A percentile compares a stretch with the other conserved stretches of the same genome.
Evolutionary conservation across 2,329 filamentous ascomycete genomes (phyloP).

Genomic region (Sporothrix inflata): DNA sequence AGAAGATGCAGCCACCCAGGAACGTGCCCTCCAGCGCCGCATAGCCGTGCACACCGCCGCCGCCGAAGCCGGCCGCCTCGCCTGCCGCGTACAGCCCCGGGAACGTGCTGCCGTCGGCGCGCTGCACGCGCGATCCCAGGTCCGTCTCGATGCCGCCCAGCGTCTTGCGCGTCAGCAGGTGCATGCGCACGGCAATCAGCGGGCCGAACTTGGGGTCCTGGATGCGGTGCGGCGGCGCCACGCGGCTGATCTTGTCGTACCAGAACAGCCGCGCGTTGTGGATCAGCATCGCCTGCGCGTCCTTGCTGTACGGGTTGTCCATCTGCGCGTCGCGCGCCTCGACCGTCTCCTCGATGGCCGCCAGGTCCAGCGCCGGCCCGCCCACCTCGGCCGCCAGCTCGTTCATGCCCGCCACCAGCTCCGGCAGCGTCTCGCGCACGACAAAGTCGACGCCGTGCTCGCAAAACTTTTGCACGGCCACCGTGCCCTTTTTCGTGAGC

Average conservation of each 20-base stretch:
- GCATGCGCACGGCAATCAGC: constrained; percentile 63
- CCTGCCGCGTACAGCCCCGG: constrained; percentile 62
- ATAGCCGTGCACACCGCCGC: constrained; percentile 65
- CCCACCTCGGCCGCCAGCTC: constrained; percentile 51
- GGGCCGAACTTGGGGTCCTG: constrained; percentile 60
- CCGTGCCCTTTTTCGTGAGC: constrained; percentile 56
- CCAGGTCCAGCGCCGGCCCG: constrained; percentile 53
- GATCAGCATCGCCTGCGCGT: constrained; percentile 65
- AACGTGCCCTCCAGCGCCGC: constrained; percentile 66
- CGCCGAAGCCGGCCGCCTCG: constrained; percentile 63
- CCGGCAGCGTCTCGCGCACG: constrained; percentile 58
- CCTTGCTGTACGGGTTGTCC: constrained; percentile 60
- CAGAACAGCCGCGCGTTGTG: constrained; percentile 60
- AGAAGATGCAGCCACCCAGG: constrained; percentile 65
- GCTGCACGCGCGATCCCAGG: constrained; percentile 59
- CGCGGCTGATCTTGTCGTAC: constrained; percentile 55
- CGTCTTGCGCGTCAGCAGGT: constrained; percentile 64
- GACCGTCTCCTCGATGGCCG: constrained; percentile 51
- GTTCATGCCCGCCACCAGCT: constrained; percentile 63
- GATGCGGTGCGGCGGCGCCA: constrained; percentile 58
- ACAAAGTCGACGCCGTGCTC: constrained; percentile 63
- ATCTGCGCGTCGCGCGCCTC: constrained; percentile 60
- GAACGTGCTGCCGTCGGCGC: constrained; percentile 52
- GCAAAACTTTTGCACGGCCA: constrained; percentile 61
- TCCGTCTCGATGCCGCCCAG: constrained; percentile 64